These are phyloP conservation scores for Skeletonema costatum DNA, from an alignment of 108 stramenopile species.

Conservation along the genomic window DNA sequence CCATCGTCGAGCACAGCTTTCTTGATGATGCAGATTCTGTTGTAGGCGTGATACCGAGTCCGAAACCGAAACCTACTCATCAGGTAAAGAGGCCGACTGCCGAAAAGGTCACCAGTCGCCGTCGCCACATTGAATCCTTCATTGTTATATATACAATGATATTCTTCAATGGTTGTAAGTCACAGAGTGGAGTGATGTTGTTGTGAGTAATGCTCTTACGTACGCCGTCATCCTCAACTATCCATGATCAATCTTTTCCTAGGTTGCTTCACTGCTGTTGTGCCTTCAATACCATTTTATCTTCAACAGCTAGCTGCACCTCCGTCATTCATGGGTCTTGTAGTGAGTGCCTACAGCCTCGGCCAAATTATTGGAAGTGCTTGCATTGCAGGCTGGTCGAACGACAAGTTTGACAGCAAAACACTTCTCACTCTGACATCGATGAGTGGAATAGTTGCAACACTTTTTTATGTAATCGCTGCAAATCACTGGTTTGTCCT, in stretches of 20 bases:
- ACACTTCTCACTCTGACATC: conserved; percentile 21
- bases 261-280: conserved; percentile 7
- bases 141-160: conserved; percentile 7
- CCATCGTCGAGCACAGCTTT: conserved; percentile 3
- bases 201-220: no score
- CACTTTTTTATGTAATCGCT: conserved; percentile 1
- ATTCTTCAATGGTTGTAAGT: conserved; percentile 11
- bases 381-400: neutral
- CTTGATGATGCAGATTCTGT: neutral
- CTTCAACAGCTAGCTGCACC: neutral
- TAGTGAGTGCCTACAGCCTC: neutral
- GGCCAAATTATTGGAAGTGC: conserved; percentile 9
- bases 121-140: neutral
- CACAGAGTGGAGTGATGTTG: neutral
- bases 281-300: conserved; percentile 5
- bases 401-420: neutral
- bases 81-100: neutral
- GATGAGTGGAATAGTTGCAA: neutral
- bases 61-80: neutral
- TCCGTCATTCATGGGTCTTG: conserved; percentile 1
- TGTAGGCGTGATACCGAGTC: neutral
- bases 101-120: neutral
- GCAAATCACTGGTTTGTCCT: conserved; percentile 3
- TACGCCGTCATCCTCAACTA: no score
- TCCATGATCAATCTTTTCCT: neutral